These are phyloP conservation scores for Anethum foeniculum DNA, from an alignment of 140 eudicot species.

Conservation along the genomic window DNA sequence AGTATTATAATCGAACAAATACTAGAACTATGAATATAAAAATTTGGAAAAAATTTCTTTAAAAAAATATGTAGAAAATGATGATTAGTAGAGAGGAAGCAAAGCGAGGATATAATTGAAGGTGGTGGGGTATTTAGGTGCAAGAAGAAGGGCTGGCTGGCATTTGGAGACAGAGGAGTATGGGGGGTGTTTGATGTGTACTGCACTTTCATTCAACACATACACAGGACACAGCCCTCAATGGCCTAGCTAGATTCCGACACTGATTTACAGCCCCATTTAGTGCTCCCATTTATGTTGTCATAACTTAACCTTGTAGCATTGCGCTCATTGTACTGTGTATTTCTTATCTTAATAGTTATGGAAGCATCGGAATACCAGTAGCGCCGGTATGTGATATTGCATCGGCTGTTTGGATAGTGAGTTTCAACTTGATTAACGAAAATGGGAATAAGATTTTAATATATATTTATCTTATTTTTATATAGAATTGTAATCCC, in stretches of 20 bases:
- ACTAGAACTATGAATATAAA: no score
- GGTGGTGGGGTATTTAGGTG: neutral
- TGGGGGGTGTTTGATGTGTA: neutral
- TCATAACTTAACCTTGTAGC: neutral
- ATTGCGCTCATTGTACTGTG: neutral
- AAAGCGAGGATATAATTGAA: neutral
- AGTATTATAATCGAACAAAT: no score
- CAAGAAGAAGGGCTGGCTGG: conserved; percentile 3
- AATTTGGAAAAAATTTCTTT: neutral
- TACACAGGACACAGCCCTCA: neutral
- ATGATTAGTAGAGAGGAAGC: neutral
- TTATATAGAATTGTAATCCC: no score
- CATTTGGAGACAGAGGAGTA: neutral
- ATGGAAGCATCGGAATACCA: no score
- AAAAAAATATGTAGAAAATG: neutral
- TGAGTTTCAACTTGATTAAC: no score
- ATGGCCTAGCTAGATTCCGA: conserved; percentile 7
- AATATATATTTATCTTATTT: no score
- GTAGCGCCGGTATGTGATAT: no score
- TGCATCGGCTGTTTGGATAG: no score
- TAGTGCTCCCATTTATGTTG: neutral
- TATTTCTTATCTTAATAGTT: neutral
- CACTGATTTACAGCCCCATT: neutral
- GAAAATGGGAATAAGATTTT: no score
- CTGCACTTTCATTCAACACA: conserved; percentile 6